Base-by-base conservation (phyloP, 768 basidiomycete species). In the Mycena capillaripes region DNA sequence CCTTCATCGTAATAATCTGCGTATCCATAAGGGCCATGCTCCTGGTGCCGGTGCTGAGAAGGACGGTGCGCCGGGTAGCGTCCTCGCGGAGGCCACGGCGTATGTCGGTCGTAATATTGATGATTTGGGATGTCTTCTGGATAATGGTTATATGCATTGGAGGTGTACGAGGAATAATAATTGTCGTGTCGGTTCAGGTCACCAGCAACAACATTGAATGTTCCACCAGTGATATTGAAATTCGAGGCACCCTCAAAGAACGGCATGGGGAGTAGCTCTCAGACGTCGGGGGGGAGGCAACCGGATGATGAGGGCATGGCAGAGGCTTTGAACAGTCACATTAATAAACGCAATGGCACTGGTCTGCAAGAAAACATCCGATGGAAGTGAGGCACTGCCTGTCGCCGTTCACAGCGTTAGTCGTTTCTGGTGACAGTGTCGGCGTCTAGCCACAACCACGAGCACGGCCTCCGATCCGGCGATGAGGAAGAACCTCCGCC, bases 241-340 rank as follows among this genome's bases (percentile, higher is more conserved):
- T 72, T 69, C 17, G 61, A 30, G 21, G 71, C 46, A 25, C 42
- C 42, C n/a, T 63, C 62, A 38, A 72, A 72, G 66, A 72, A 72
- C 14, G 71, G 29, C 71, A 72, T 72, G 11, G 11, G 21, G 12
- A 55, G 29, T 29, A 29, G 27, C 30, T 9, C 30, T 21, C 21
- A 19, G 17, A 7, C 11, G 30, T 32, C 19, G 21, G 10, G 2
- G 60, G 21, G 19, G 59, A 27, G 27, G n/a, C n/a, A n/a, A 29
- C 14, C 25, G 19, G 6, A 23, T 27, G 58, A 46, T 46, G 44
- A 32, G 27, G 27, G 60, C 30, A 46, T 8, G 16, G 38, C 42
- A 16, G 10, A 32, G 30, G 27, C 57, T 25, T 16, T 36, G 16
- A 61, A 48, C 19, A 21, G 42, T 29, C 19, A 23, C 23, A 61